Evolutionary conservation across 1,139 yeast genomes (phyloP).

Genomic region (Suhomyces anneliseae): DNA sequence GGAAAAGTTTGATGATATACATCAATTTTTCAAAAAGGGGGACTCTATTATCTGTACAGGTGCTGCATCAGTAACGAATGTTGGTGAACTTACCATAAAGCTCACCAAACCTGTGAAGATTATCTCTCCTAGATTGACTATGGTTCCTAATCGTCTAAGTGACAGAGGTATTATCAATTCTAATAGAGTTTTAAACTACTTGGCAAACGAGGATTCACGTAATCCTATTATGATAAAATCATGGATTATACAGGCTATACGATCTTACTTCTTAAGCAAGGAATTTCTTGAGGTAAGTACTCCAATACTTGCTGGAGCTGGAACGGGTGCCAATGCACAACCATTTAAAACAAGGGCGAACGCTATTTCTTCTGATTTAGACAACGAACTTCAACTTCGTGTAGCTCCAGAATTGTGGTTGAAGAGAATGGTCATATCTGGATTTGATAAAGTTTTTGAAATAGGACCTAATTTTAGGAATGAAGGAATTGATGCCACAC

Average conservation of each 20-base stretch:
- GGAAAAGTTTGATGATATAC: conserved; percentile 46
- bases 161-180: conserved; percentile 60
- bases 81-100: conserved; percentile 77
- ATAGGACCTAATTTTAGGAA: conserved; percentile 84
- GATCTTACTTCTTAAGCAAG: conserved; percentile 54
- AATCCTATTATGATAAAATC: conserved; percentile 56
- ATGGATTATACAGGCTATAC: conserved; percentile 50
- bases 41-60: conserved; percentile 71
- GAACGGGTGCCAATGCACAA: conserved; percentile 88
- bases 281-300: conserved; percentile 84
- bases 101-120: conserved; percentile 49
- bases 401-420: conserved; percentile 97
- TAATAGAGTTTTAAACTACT: conserved; percentile 73
- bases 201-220: conserved; percentile 54
- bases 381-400: conserved; percentile 55
- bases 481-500: conserved; percentile 96
- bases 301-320: conserved; percentile 68
- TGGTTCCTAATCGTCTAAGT: conserved; percentile 59
- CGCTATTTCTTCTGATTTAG: conserved; percentile 38
- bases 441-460: conserved; percentile 84
- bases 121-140: conserved; percentile 65
- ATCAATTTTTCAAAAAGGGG: conserved; percentile 59
- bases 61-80: conserved; percentile 67
- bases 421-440: conserved; percentile 75
- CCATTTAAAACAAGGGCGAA: conserved; percentile 67